Conservation (phyloP, 192 early-diverging fungal genomes). For the Backusella liffmaniae region DNA sequence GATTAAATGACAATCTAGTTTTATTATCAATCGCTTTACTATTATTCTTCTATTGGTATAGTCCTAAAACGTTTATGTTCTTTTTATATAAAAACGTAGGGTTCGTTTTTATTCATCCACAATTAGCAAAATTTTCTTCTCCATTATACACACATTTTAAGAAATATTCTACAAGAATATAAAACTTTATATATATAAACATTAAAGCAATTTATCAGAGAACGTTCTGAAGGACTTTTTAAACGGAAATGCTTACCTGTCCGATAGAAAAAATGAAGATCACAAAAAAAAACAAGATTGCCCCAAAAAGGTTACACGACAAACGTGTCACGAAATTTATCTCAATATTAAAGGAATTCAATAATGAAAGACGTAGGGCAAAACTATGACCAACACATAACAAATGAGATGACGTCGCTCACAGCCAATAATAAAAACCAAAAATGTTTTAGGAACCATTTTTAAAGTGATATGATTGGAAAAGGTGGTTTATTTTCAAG, state of each 20-base stretch:
- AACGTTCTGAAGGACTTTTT: too few relatives aligned
- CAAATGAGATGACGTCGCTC: too few relatives aligned
- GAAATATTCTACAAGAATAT: neutral
- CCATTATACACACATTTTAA: neutral
- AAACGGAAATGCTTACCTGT: neutral
- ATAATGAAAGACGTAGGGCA: too few relatives aligned
- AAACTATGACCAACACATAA: too few relatives aligned
- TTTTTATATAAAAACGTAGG: too few relatives aligned
- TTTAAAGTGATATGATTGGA: neutral
- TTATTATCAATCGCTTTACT: neutral
- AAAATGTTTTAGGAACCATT: neutral
- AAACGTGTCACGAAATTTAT: neutral
- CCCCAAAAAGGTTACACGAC: neutral
- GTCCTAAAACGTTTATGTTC: neutral
- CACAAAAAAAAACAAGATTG: neutral
- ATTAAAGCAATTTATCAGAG: too few relatives aligned
- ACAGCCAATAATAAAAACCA: too few relatives aligned
- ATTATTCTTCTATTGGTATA: neutral
- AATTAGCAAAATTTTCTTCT: neutral
- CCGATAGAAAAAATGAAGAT: neutral
- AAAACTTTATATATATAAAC: neutral
- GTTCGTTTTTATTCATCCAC: neutral
- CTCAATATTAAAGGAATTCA: neutral
- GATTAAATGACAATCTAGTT: neutral
- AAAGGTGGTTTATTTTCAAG: neutral